phyloP scores from a whole-genome alignment of 139 green algal species.

The Chlorella ohadii region DNA sequence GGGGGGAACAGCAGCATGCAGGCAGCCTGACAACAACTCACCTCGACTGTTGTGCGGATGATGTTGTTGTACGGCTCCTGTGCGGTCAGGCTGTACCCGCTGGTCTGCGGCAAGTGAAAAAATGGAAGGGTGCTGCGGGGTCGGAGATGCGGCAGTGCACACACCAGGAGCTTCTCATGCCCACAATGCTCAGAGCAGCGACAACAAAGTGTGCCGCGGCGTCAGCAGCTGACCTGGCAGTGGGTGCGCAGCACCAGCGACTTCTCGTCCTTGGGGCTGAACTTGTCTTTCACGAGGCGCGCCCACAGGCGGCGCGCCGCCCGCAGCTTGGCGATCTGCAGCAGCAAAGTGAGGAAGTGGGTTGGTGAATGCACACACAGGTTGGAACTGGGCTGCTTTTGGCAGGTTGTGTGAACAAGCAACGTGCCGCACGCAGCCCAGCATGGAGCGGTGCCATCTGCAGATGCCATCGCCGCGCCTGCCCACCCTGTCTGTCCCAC shows the following conservation, averaged over 20 bases:
- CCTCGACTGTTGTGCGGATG: conserved; percentile 55
- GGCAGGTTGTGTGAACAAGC: too few relatives aligned
- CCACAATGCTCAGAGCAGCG: too few relatives aligned
- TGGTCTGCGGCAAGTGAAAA: conserved; percentile 47
- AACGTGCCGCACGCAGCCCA: too few relatives aligned
- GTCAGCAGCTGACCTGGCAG: conserved; percentile 42
- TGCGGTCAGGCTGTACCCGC: conserved; percentile 58
- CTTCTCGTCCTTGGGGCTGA: conserved; percentile 51
- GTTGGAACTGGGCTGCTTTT: too few relatives aligned
- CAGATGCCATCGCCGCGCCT: too few relatives aligned
- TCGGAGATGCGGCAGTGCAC: too few relatives aligned
- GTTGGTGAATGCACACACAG: too few relatives aligned
- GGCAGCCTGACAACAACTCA: not conserved
- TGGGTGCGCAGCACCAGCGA: conserved; percentile 71
- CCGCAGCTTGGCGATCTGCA: conserved; percentile 67
- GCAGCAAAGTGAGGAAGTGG: not conserved
- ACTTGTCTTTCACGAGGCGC: conserved; percentile 62
- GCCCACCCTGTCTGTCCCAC: too few relatives aligned
- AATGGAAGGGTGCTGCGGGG: not conserved
- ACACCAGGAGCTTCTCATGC: too few relatives aligned
- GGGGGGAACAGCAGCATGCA: not conserved
- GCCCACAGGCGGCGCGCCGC: conserved; percentile 73
- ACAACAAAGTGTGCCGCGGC: not conserved
- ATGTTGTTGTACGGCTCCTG: conserved; percentile 70
- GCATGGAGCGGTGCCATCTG: too few relatives aligned